Evolutionary conservation across 2,329 filamentous ascomycete genomes (phyloP).

Genomic region (Paraphoma chrysanthemicola): DNA sequence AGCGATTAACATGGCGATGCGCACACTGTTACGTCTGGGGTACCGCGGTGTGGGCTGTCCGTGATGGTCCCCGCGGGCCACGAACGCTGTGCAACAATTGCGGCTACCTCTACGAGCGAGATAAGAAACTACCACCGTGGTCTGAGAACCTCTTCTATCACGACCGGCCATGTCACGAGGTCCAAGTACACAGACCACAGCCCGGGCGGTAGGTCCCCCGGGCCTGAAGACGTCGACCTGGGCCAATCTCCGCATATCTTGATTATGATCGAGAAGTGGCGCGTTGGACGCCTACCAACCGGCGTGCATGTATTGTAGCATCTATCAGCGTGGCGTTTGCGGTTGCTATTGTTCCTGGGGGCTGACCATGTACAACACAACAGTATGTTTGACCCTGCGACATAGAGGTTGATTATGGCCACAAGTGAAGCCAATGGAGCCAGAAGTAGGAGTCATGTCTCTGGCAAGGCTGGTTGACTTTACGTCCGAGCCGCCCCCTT

Average conservation of each 20-base stretch:
- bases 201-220: constrained; percentile 8
- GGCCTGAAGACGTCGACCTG: background rate
- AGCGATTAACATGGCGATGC: constrained; percentile 86
- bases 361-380: background rate
- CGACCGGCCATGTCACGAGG: constrained; percentile 46
- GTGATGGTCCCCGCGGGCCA: constrained; percentile 85
- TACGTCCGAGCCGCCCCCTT: background rate
- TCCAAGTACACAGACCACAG: constrained; percentile 27
- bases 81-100: constrained; percentile 93
- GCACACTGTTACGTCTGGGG: constrained; percentile 88
- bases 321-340: constrained; percentile 30
- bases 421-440: background rate
- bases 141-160: constrained; percentile 70
- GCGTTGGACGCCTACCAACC: background rate
- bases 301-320: constrained; percentile 15
- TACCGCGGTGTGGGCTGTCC: constrained; percentile 89
- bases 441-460: background rate
- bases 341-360: constrained; percentile 3
- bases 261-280: background rate
- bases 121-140: constrained; percentile 82
- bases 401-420: background rate
- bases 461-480: background rate
- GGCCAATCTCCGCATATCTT: background rate
- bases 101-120: constrained; percentile 85
- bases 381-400: background rate